Evolutionary conservation across 225 moss, liverwort and hornwort species (phyloP).

Genomic region (Asterella californica): DNA sequence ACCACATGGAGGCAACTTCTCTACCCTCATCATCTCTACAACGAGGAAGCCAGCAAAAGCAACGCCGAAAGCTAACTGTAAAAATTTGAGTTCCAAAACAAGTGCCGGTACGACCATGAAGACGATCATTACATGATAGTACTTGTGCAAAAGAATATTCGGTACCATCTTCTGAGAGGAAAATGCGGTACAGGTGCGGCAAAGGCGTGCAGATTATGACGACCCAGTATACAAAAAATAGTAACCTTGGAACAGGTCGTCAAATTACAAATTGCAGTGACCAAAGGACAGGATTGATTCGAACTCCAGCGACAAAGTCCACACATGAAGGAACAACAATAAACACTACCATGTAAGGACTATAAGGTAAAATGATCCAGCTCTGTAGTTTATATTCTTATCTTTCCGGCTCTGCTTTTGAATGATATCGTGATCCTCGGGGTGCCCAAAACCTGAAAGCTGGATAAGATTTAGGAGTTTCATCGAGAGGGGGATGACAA

Average conservation of each 20-base stretch:
- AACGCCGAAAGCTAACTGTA: slow-evolving; percentile 75
- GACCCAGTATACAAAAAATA: slow-evolving; percentile 35
- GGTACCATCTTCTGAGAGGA: slow-evolving; percentile 45
- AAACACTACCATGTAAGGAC: slow-evolving; percentile 33
- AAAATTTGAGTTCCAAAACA: slow-evolving; percentile 61
- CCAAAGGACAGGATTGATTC: slow-evolving; percentile 36
- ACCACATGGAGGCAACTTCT: slow-evolving; percentile 71
- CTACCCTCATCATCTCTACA: slow-evolving; percentile 70
- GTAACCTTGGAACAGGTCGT: slow-evolving; percentile 23
- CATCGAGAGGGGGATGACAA: slow-evolving; percentile 26
- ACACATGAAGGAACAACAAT: slow-evolving; percentile 33
- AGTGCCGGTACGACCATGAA: slow-evolving; percentile 92
- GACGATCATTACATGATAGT: slow-evolving; percentile 78
- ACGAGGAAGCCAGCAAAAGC: slow-evolving; percentile 76
- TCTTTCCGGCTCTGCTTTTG: slow-evolving; percentile 4
- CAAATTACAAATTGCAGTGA: slow-evolving; percentile 19
- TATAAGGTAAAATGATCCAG: slow-evolving; percentile 32
- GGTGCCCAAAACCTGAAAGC: not conserved
- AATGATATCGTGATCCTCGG: not conserved
- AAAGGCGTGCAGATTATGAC: slow-evolving; percentile 28
- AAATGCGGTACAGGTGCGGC: slow-evolving; percentile 34
- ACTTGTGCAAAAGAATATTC: slow-evolving; percentile 76
- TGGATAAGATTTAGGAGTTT: slow-evolving; percentile 17
- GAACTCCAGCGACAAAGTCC: slow-evolving; percentile 10
- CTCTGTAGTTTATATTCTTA: slow-evolving; percentile 16